Evolutionary conservation across 345 rosid species (phyloP), one percentile per base, ranked within the genome.

Genomic region (Sonneratia caseolaris): DNA sequence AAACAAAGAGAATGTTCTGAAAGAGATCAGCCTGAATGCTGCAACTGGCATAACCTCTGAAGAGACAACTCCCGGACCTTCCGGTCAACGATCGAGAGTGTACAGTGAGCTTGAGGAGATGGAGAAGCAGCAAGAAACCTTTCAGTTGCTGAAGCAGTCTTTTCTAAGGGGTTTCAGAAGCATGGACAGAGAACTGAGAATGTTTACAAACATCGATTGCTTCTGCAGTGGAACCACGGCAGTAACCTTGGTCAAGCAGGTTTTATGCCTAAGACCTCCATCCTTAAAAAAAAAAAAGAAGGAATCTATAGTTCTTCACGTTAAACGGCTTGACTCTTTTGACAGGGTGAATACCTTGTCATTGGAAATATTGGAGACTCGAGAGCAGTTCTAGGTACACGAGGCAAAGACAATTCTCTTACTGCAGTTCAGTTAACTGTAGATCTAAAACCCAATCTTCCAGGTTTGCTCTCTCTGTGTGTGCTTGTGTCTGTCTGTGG

Each of bases 191-290:
- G 99, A 95, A 79, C 88, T 95, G 36, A 86, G 86, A 74, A 59
- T 81, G 85, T 87, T 89, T 59, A 69, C 84, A 35, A 83, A 74
- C 73, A 86, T 89, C 70, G 92, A 95, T 74, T 90, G 97, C 83
- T 89, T 83, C 85, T 95, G 99, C 79, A 92, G 99, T 76, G 99
- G 99, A 65, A 92, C 97, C 59, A 95, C 99, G 2, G 99, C 99
- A 27, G 99, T 95, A 48, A 91, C 99, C 42, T 71, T 95, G 84
- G 81, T 92, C 80, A 95, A 92, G 80, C 99, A 90, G 93, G 99
- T 95, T 75, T 51, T n/a, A 59, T 38, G 14, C 11, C 53, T 42
- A 3, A n/a, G n/a, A 53, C 27, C 40, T 37, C 65, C 1, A 35
- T 22, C 74, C 69, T 74, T 42, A 21, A 51, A 22, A 47, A 47